These are phyloP conservation scores for Lanmaoa pseudosensibilis DNA, from an alignment of 768 basidiomycete species.

Conservation along the genomic window DNA sequence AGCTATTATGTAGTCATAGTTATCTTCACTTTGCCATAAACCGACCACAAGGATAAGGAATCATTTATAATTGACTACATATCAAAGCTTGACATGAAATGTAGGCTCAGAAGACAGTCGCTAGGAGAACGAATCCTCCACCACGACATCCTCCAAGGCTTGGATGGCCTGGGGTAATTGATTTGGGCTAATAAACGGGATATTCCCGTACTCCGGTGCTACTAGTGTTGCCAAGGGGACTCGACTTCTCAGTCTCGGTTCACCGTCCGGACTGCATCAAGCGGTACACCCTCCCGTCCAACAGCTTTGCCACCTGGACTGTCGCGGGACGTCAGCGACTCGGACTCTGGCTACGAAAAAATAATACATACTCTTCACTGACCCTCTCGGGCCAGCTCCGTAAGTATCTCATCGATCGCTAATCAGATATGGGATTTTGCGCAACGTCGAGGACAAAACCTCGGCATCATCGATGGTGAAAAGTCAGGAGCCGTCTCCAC, in stretches of 20 bases:
- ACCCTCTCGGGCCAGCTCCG: conserved; percentile 22
- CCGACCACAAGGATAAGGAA: background rate
- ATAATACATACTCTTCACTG: conserved; percentile 19
- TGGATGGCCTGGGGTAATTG: conserved; percentile 39
- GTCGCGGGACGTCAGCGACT: background rate
- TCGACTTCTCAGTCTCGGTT: conserved; percentile 5
- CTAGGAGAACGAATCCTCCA: background rate
- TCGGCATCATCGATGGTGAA: conserved; percentile 13
- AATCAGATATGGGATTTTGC: conserved; percentile 9
- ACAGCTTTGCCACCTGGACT: conserved; percentile 17
- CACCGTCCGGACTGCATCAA: background rate
- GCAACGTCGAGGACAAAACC: no score
- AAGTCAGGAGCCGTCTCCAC: conserved; percentile 7
- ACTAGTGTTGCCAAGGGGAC: conserved; percentile 10
- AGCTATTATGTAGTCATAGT: background rate
- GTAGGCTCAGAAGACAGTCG: conserved; percentile 29
- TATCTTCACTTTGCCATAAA: no score
- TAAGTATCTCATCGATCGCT: conserved; percentile 20
- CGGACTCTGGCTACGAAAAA: rapidly evolving
- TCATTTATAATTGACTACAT: conserved; percentile 24
- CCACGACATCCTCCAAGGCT: conserved; percentile 27
- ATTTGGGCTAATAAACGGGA: conserved; percentile 33
- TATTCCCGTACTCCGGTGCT: conserved; percentile 24
- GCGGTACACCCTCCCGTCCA: conserved; percentile 6
- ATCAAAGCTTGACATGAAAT: conserved; percentile 35